A percentile compares a stretch with the other conserved stretches of the same genome.
phyloP scores from a whole-genome alignment of 2,329 filamentous ascomycete species.

The Trichoderma sp. region DNA sequence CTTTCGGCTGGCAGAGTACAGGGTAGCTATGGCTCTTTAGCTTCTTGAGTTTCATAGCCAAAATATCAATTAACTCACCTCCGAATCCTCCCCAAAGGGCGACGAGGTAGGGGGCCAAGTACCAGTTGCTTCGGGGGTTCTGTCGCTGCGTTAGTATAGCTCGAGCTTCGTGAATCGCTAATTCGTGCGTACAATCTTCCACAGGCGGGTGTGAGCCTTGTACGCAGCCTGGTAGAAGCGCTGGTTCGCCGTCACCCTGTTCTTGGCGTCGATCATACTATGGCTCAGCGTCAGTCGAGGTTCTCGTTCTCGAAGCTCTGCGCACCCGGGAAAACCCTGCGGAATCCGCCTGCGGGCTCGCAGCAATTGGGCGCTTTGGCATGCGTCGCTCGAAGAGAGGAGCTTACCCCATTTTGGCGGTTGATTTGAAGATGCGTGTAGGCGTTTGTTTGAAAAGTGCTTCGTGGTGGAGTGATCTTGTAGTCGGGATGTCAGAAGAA shows the following conservation, averaged over 20 bases:
- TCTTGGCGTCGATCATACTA: conserved; percentile 66
- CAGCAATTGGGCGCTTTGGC: conserved; percentile 4
- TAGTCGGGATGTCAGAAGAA: conserved; percentile 1
- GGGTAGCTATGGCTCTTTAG: conserved; percentile 41
- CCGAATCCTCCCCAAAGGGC: conserved; percentile 60
- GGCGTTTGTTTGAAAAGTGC: conserved; percentile 25
- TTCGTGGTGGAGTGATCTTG: conserved; percentile 26
- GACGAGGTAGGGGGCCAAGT: conserved; percentile 67
- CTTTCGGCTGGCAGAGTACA: conserved; percentile 74
- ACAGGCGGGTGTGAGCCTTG: conserved; percentile 64
- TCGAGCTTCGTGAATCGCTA: conserved; percentile 13
- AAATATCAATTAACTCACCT: conserved; percentile 46
- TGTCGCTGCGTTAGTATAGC: conserved; percentile 33
- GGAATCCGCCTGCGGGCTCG: not conserved
- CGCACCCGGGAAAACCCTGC: not conserved
- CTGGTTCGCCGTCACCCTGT: conserved; percentile 74
- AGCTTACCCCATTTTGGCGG: conserved; percentile 43
- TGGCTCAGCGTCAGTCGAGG: conserved; percentile 10
- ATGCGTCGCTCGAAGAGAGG: not conserved
- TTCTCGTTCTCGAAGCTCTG: conserved; percentile 12
- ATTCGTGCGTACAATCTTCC: conserved; percentile 65
- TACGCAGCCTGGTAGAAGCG: conserved; percentile 71
- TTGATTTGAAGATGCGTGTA: conserved; percentile 26
- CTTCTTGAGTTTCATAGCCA: conserved; percentile 12
- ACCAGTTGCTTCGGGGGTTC: conserved; percentile 60